These are phyloP conservation scores for Leccinum griseonigrum DNA, from an alignment of 1,284 basidiomycete species.

Conservation along the genomic window DNA sequence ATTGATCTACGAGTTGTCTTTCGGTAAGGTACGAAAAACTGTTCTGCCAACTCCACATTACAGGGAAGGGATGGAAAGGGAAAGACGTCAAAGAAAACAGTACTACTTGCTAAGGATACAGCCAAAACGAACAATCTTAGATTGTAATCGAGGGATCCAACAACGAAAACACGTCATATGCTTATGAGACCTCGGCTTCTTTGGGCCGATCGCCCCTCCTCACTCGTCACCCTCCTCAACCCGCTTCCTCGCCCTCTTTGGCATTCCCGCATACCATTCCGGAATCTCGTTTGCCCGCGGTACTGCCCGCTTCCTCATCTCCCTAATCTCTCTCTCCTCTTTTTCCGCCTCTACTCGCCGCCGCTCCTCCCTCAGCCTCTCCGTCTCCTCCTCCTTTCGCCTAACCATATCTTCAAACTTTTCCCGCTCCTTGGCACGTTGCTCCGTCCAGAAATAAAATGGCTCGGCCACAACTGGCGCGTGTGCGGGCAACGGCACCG, in stretches of 20 bases:
- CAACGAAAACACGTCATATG: background rate
- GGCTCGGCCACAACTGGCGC: constrained; percentile 26
- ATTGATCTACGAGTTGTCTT: background rate
- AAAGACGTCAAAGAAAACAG: background rate
- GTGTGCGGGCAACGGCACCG: constrained; percentile 39
- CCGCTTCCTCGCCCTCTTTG: constrained; percentile 27
- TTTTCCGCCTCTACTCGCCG: constrained; percentile 45
- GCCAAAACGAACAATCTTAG: background rate
- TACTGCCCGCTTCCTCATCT: constrained; percentile 56
- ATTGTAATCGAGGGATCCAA: background rate
- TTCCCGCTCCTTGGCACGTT: constrained; percentile 56
- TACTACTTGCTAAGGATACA: background rate
- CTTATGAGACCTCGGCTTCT: background rate
- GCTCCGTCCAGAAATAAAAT: constrained; percentile 50
- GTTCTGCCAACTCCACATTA: background rate
- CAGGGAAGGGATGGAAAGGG: background rate
- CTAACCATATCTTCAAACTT: constrained; percentile 57
- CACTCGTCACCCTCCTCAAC: constrained; percentile 2
- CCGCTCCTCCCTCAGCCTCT: constrained; percentile 41
- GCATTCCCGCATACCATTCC: constrained; percentile 63
- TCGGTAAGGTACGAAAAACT: background rate
- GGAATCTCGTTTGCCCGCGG: constrained; percentile 71
- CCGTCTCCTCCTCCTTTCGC: constrained; percentile 53
- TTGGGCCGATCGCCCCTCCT: background rate
- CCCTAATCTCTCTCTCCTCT: constrained; percentile 56